These are phyloP conservation scores for Parachlorella kessleri DNA, from an alignment of 139 green algal genomes.

Conservation along the genomic window DNA sequence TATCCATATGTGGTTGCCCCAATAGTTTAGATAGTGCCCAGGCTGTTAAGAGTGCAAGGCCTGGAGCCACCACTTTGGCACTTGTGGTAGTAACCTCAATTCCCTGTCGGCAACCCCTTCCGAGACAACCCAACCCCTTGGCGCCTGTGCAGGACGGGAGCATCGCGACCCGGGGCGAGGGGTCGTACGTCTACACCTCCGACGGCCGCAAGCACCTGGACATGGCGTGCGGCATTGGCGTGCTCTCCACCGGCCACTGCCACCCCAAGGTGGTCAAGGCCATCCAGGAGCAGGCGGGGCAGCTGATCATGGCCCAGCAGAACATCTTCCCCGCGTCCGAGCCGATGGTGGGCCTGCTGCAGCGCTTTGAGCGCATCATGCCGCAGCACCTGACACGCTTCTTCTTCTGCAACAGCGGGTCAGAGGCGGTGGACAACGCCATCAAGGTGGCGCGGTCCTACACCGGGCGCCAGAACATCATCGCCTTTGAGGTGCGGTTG, in stretches of 20 bases:
- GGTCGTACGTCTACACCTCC: conserved; percentile 68
- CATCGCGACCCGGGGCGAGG: conserved; percentile 56
- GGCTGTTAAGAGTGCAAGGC: no score
- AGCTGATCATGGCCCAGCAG: conserved; percentile 81
- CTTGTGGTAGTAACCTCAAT: no score
- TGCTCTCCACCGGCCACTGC: conserved; percentile 80
- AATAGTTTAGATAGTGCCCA: no score
- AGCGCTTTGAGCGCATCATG: conserved; percentile 57
- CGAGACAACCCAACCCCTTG: no score
- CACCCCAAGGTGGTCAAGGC: conserved; percentile 82
- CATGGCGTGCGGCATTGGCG: conserved; percentile 78
- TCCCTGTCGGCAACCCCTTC: no score
- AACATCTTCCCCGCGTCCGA: conserved; percentile 67
- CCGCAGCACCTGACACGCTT: conserved; percentile 51
- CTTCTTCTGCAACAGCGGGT: conserved; percentile 75
- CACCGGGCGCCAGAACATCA: conserved; percentile 77
- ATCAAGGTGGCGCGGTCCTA: conserved; percentile 82
- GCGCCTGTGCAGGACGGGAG: conserved; percentile 58
- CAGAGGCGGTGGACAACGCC: conserved; percentile 87
- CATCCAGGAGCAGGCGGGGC: conserved; percentile 68
- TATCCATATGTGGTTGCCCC: background rate
- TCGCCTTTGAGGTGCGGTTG: conserved; percentile 76
- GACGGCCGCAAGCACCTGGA: conserved; percentile 74
- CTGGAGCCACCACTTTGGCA: no score
- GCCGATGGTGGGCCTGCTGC: conserved; percentile 52